Evolutionary conservation across 1,284 basidiomycete species (phyloP).

Genomic region (Apiotrichum akiyoshidainum): DNA sequence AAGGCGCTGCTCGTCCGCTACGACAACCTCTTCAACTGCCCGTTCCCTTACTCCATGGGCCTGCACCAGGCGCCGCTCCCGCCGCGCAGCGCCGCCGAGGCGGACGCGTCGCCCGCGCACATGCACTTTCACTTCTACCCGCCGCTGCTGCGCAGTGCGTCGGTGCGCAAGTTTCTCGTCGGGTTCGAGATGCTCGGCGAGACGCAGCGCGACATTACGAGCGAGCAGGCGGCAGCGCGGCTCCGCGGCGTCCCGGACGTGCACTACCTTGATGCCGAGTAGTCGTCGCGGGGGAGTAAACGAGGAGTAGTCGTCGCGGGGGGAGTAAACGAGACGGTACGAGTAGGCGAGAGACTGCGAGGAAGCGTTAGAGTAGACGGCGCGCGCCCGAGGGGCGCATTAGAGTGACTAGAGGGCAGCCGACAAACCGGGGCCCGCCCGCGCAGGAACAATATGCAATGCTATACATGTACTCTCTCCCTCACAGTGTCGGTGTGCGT

Average conservation of each 20-base stretch:
- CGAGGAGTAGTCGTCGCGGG: no score
- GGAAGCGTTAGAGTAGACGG: no score
- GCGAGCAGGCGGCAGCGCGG: slow-evolving; percentile 77
- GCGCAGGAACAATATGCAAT: background rate
- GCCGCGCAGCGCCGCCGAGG: slow-evolving; percentile 1
- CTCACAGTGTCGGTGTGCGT: no score
- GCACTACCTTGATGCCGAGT: slow-evolving; percentile 55
- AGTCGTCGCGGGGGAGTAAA: no score
- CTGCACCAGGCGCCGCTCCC: slow-evolving; percentile 76
- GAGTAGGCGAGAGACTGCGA: no score
- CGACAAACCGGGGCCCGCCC: no score
- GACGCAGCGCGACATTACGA: slow-evolving; percentile 82
- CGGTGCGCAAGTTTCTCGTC: slow-evolving; percentile 84
- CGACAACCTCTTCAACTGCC: slow-evolving; percentile 79
- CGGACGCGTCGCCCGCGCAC: slow-evolving; percentile 59
- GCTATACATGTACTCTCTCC: slow-evolving; percentile 1
- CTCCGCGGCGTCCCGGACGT: slow-evolving; percentile 58
- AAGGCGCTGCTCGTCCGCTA: slow-evolving; percentile 69
- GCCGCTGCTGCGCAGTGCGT: slow-evolving; percentile 76
- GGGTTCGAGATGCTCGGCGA: slow-evolving; percentile 94
- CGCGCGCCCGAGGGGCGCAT: no score
- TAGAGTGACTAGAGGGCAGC: no score
- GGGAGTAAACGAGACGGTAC: no score
- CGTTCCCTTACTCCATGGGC: slow-evolving; percentile 97
- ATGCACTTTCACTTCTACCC: slow-evolving; percentile 88